These are phyloP conservation scores for Dendrobium huoshanense DNA, from an alignment of 106 monocot species.

Conservation along the genomic window DNA sequence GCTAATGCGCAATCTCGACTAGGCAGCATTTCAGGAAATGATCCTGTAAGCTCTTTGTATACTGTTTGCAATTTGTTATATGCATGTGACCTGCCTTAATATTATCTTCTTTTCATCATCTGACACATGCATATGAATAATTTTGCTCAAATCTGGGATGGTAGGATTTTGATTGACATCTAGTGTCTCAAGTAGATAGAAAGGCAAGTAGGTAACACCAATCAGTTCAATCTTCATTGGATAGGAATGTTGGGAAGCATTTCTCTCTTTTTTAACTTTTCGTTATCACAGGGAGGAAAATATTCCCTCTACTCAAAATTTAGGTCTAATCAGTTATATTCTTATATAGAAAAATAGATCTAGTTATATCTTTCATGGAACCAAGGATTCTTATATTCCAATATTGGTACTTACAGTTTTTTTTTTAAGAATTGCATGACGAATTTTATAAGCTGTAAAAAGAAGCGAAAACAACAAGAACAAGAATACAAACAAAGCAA, in stretches of 20 bases:
- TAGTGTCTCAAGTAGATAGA: neutral
- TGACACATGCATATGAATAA: neutral
- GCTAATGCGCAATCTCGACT: slow-evolving; percentile 91
- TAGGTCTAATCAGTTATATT: neutral
- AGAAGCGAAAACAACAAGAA: no score
- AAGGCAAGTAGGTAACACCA: neutral
- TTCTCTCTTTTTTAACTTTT: neutral
- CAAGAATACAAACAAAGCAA: no score
- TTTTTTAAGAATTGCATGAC: no score
- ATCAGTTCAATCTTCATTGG: neutral
- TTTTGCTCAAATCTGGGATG: neutral
- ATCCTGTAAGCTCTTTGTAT: slow-evolving; percentile 51
- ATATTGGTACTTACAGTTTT: neutral
- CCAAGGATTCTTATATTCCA: neutral
- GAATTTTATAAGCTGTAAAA: no score
- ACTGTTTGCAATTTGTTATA: neutral
- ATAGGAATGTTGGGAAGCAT: neutral
- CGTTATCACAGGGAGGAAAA: neutral
- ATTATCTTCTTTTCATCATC: neutral
- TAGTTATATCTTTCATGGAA: neutral
- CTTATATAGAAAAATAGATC: neutral
- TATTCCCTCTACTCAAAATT: neutral
- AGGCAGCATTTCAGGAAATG: slow-evolving; percentile 44
- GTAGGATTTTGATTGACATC: neutral
- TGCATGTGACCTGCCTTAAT: neutral